Percentiles rank a stretch among this genome's conserved stretches.
Evolutionary conservation across 1,284 basidiomycete species (phyloP).

Genomic region (Anthracocystis panici-leucophaei): DNA sequence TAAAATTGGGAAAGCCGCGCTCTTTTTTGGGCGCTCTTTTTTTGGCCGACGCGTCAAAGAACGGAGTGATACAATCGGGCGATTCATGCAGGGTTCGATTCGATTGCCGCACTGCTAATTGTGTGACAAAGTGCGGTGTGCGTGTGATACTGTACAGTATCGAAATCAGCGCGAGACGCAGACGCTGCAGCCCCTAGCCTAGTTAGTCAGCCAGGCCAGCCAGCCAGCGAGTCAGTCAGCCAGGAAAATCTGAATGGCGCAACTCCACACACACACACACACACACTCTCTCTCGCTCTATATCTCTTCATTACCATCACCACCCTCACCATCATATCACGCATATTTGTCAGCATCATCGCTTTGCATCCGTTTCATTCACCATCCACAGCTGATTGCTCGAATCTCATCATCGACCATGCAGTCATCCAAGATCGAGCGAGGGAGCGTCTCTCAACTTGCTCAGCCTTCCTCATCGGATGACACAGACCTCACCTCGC

Average conservation of each 20-base stretch:
- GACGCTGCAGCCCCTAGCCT: neutral
- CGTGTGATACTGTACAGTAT: neutral
- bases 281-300: neutral
- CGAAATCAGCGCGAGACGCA: neutral
- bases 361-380: neutral
- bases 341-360: neutral
- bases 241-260: neutral
- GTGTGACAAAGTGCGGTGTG: neutral
- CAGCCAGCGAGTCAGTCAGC: slow-evolving; percentile 1
- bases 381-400: neutral
- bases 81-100: neutral
- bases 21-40: no score
- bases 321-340: neutral
- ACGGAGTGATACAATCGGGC: neutral
- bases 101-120: neutral
- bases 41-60: neutral
- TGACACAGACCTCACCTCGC: slow-evolving; percentile 47
- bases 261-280: no score
- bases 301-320: neutral
- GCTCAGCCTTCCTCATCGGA: slow-evolving; percentile 26
- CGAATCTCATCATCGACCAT: slow-evolving; percentile 12
- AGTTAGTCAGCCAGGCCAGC: neutral
- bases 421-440: slow-evolving; percentile 33
- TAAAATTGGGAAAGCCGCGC: no score
- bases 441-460: slow-evolving; percentile 11